phyloP scores from a whole-genome alignment of 2,329 filamentous ascomycete genomes.

The Thielaviopsis euricoi region DNA sequence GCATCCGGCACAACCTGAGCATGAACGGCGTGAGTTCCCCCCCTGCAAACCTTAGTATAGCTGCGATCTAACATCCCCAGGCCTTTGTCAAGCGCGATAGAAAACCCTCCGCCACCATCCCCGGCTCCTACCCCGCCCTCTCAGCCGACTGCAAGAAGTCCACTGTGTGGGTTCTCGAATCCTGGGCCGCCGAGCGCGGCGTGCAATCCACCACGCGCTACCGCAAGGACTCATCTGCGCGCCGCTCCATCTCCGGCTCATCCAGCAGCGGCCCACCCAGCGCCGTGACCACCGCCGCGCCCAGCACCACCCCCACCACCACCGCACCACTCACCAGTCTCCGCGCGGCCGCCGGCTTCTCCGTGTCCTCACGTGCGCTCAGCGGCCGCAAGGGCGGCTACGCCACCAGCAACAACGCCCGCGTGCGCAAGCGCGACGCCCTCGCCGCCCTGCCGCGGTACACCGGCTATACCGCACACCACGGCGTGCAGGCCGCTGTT shows the following conservation, averaged over 20 bases:
- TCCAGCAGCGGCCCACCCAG: not conserved
- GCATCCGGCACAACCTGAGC: constrained; percentile 84
- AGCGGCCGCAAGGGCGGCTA: constrained; percentile 21
- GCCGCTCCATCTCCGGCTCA: constrained; percentile 10
- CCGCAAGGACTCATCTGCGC: constrained; percentile 32
- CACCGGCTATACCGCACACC: constrained; percentile 1
- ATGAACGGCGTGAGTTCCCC: constrained; percentile 88
- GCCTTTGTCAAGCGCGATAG: constrained; percentile 27
- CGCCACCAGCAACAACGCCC: constrained; percentile 16
- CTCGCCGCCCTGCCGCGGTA: not conserved
- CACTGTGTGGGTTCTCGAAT: constrained; percentile 60
- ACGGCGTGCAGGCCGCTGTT: not conserved
- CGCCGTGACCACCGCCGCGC: not conserved
- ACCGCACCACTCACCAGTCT: not conserved
- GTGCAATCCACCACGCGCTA: constrained; percentile 78
- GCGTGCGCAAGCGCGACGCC: constrained; percentile 8
- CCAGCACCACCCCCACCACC: not conserved
- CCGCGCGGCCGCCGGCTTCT: not conserved
- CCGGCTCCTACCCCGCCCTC: constrained; percentile 19
- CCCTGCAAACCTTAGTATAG: too few relatives aligned
- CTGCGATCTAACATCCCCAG: constrained; percentile 16
- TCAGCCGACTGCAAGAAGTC: constrained; percentile 32
- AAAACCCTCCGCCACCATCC: constrained; percentile 1
- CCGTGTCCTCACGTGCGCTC: constrained; percentile 17
- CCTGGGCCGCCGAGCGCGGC: constrained; percentile 50